Evolutionary conservation across 164 flowering plant species (phyloP), one percentile per base, ranked within the genome.

Genomic region (Cinnamomum micranthum): DNA sequence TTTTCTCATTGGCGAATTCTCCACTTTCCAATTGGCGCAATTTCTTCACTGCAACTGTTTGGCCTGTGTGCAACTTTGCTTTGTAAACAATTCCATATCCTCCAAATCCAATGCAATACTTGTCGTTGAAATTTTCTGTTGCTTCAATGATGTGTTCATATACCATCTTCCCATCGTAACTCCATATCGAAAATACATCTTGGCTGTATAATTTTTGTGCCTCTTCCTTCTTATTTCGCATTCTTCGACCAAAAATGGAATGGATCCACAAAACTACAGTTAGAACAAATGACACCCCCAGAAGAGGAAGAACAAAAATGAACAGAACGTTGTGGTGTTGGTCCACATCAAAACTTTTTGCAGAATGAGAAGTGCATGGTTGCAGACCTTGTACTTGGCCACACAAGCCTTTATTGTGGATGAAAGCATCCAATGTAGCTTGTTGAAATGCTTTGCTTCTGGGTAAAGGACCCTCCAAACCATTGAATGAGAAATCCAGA

Each of bases 401-500:
- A 19, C 75, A 73, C 25, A 73, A 47, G 22, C 31, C 35, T 27
- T 50, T 20, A 31, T 73, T 73, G 11, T 50, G 28, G 11, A 22
- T 6, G 22, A 73, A 73, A 20, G 69, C 68, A 3, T 64, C 75
- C 14, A 14, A 10, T 22, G 67, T 25, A 59, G 74, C 74, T n/a
- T 59, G 22, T 2, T 17, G 24, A 59, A 72, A 72, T 15, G 66
- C 15, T n/a, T 72, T 17, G 50, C 51, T 59, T 1, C 59, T 31
- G 14, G 74, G 74, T 2, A 72, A 41, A 50, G 73, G 65, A 24
- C 80, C 73, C 68, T 27, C 59, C 23, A 81, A 59, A 41, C 72
- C 68, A 24, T 77, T 75, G 20, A 31, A 64, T 23, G 80, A 78
- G 1, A 78, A 23, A 59, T 77, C 72, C 35, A 75, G 25, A 24